Conservation (phyloP, 768 basidiomycete species). For the Lentinula detonsa region DNA sequence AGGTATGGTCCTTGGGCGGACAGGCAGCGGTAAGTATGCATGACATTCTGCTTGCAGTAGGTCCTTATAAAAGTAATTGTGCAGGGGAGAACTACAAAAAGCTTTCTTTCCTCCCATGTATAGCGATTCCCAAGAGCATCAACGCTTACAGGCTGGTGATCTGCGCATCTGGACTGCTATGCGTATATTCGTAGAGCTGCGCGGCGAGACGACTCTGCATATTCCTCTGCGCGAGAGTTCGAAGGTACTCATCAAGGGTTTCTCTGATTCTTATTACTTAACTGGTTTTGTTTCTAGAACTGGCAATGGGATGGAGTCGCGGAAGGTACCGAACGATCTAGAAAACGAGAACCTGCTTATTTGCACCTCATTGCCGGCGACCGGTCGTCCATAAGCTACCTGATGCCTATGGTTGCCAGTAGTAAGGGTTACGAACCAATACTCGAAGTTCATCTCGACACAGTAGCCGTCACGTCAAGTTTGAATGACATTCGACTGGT, state of each 20-base stretch:
- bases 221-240: conserved; percentile 92
- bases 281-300: conserved; percentile 40
- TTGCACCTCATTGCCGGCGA: conserved; percentile 74
- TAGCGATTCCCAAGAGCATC: conserved; percentile 51
- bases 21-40: conserved; percentile 62
- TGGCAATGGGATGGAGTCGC: conserved; percentile 85
- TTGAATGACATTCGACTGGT: conserved; percentile 84
- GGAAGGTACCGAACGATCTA: conserved; percentile 40
- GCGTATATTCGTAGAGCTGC: conserved; percentile 76
- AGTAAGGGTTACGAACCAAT: conserved; percentile 71
- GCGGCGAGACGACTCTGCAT: conserved; percentile 68
- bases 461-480: conserved; percentile 72
- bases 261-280: conserved; percentile 2
- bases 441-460: conserved; percentile 79
- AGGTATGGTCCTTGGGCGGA: conserved; percentile 97
- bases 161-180: conserved; percentile 77
- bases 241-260: conserved; percentile 44
- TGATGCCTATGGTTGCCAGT: conserved; percentile 74
- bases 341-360: conserved; percentile 60
- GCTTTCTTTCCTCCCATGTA: conserved; percentile 82
- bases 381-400: conserved; percentile 80
- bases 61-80: neutral
- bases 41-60: neutral
- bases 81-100: conserved; percentile 68
- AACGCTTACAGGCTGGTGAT: conserved; percentile 67